Evolutionary conservation across 2,329 filamentous ascomycete species (phyloP).

Genomic region (Chrysosphaeria jannelii): DNA sequence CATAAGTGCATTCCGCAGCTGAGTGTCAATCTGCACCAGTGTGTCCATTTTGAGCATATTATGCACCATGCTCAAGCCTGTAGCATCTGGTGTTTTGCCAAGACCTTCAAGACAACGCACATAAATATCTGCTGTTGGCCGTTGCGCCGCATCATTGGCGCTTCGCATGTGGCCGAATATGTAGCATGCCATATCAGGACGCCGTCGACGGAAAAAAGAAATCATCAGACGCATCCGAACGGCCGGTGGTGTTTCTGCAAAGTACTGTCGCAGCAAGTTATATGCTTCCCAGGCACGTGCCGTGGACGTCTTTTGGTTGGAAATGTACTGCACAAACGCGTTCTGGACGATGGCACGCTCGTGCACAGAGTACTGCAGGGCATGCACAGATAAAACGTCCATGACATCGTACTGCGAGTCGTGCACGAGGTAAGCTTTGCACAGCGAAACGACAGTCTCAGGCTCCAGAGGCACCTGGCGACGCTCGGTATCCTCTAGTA

Average conservation of each 20-base stretch:
- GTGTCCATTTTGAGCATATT: constrained; percentile 88
- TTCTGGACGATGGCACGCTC: constrained; percentile 38
- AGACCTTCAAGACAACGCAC: constrained; percentile 49
- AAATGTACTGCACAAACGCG: constrained; percentile 35
- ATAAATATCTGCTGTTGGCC: constrained; percentile 48
- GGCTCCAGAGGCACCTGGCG: constrained; percentile 38
- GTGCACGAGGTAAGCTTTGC: constrained; percentile 39
- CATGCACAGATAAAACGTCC: constrained; percentile 51
- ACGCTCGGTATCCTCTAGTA: constrained; percentile 44
- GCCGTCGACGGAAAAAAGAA: constrained; percentile 42
- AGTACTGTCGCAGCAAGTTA: constrained; percentile 32
- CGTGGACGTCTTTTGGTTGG: constrained; percentile 28
- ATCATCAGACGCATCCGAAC: constrained; percentile 48
- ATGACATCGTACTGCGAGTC: constrained; percentile 55
- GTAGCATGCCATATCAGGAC: constrained; percentile 58
- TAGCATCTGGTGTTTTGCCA: constrained; percentile 13
- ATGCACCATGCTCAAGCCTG: constrained; percentile 46
- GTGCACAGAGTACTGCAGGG: constrained; percentile 34
- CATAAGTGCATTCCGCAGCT: constrained; percentile 61
- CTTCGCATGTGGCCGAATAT: constrained; percentile 89
- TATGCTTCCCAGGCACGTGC: constrained; percentile 33
- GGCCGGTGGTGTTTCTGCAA: constrained; percentile 31
- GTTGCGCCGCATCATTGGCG: constrained; percentile 27
- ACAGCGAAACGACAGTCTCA: constrained; percentile 44
- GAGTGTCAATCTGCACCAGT: constrained; percentile 46